A percentile compares a stretch with the other conserved stretches of the same genome.
These are phyloP conservation scores for Aureobasidium sp. DNA, from an alignment of 2,329 filamentous ascomycete species.

Conservation along the genomic window DNA sequence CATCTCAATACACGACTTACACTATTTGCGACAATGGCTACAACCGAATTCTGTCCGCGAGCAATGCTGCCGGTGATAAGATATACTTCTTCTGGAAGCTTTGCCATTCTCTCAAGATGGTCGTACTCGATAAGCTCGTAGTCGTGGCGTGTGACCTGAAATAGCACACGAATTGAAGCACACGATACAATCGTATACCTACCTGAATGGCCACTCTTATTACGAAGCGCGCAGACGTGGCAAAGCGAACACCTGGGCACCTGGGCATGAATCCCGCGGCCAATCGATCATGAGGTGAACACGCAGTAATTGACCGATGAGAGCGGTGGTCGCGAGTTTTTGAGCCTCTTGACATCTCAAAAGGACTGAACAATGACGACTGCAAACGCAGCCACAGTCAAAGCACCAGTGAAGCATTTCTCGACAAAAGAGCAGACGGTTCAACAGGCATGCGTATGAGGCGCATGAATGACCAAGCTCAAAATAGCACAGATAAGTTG, in stretches of 20 bases:
- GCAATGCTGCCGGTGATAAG: not conserved
- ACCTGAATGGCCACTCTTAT: not conserved
- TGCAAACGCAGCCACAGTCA: not conserved
- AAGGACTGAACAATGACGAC: constrained; percentile 3
- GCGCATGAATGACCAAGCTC: constrained; percentile 7
- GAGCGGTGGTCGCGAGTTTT: not conserved
- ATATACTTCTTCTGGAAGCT: constrained; percentile 7
- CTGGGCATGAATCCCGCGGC: not conserved
- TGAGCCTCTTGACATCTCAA: not conserved
- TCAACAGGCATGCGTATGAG: constrained; percentile 8
- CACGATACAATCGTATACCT: not conserved
- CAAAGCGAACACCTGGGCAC: not conserved
- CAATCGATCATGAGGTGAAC: not conserved
- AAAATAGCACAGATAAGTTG: constrained; percentile 13
- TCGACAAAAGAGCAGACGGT: not conserved
- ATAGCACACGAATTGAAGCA: not conserved
- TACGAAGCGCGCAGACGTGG: constrained; percentile 4
- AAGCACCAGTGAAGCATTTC: constrained; percentile 5
- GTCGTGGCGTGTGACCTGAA: not conserved
- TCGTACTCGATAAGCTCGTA: not conserved
- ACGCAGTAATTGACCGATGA: not conserved
- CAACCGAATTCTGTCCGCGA: not conserved
- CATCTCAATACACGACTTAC: not conserved
- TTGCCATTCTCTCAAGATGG: not conserved
- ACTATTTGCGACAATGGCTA: not conserved